phyloP scores from a whole-genome alignment of 768 basidiomycete genomes.

The Boletus rubescentipes region DNA sequence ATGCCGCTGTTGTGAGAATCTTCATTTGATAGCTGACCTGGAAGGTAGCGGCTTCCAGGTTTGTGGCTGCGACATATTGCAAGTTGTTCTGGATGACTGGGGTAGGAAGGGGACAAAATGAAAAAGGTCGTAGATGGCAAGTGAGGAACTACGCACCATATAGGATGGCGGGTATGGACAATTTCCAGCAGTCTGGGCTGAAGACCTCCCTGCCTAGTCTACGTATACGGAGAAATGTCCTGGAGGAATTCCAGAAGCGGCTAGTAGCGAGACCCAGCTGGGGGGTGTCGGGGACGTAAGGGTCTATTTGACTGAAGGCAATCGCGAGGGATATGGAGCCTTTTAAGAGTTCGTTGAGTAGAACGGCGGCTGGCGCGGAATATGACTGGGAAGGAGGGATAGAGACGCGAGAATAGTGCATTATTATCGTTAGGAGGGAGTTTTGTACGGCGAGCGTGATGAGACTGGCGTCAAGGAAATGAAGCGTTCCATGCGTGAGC shows the following conservation, averaged over 20 bases:
- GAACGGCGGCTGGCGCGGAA: slow-evolving; percentile 91
- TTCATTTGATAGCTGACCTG: slow-evolving; percentile 98
- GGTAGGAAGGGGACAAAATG: slow-evolving; percentile 1
- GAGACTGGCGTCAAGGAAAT: slow-evolving; percentile 44
- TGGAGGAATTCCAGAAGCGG: slow-evolving; percentile 38
- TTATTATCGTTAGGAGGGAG: slow-evolving; percentile 85
- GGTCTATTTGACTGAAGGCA: slow-evolving; percentile 68
- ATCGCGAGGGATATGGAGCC: slow-evolving; percentile 83
- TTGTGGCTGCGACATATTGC: slow-evolving; percentile 92
- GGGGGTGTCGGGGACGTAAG: slow-evolving; percentile 29
- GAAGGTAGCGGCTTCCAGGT: slow-evolving; percentile 93
- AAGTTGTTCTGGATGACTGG: slow-evolving; percentile 89
- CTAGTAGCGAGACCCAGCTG: slow-evolving; percentile 32
- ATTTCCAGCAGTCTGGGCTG: slow-evolving; percentile 93
- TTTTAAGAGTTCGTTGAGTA: slow-evolving; percentile 93
- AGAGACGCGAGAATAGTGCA: slow-evolving; percentile 94
- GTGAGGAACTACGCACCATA: slow-evolving; percentile 52
- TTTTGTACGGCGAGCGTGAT: slow-evolving; percentile 92
- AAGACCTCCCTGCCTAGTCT: slow-evolving; percentile 70
- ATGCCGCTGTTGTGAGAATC: slow-evolving; percentile 89
- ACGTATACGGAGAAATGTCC: slow-evolving; percentile 47
- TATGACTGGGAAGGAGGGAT: slow-evolving; percentile 74
- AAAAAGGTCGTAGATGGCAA: not conserved
- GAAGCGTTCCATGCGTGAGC: slow-evolving; percentile 1
- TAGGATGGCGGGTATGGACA: slow-evolving; percentile 94